Evolutionary conservation across 2,329 filamentous ascomycete genomes (phyloP), one percentile per base, ranked within the genome.

Genomic region (Xylariales sp.): DNA sequence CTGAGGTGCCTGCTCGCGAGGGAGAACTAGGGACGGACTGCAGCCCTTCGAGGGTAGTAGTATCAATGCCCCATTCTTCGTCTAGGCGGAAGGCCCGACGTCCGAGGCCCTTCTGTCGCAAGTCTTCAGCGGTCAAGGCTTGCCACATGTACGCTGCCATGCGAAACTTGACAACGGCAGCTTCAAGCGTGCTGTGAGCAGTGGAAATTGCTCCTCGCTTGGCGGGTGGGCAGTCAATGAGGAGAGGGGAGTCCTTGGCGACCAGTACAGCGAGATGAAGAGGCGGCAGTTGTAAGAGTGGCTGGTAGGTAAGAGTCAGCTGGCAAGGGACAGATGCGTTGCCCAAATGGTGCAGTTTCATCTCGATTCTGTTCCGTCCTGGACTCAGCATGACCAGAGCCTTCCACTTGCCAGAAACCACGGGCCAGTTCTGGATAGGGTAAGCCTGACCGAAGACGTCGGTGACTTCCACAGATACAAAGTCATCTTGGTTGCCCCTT

Each of bases 131-230:
- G 2, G 82, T 86, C 43, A 86, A 83, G 16, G 84, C 82, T 57
- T 88, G 84, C 83, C 84, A 87, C 42, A 88, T 71, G 58, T 87
- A 86, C 18, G 82, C 84, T 15, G 82, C 75, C 74, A 85, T 85
- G 40, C 82, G 74, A 51, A 85, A 83, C 56, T 88, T 88, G 51
- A 75, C 73, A 38, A 85, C 72, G 1, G 84, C 83, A 14, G 76
- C 75, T 20, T 82, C 74, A 14, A 87, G 56, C 9, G 69, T 78
- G 4, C 60, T 56, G 42, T 66, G 63, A 0, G 62, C 55, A 24
- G 52, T 56, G 60, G 82, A 82, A 38, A 75, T 70, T 47, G 74
- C 69, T 44, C 71, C 68, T 41, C 75, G 71, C 50, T 84, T 81
- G 21, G 58, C 45, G 2, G 82, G 81, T 2, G 79, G 76, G 16